Evolutionary conservation across 2,329 filamentous ascomycete genomes (phyloP).

Genomic region (Penicillium palitans): DNA sequence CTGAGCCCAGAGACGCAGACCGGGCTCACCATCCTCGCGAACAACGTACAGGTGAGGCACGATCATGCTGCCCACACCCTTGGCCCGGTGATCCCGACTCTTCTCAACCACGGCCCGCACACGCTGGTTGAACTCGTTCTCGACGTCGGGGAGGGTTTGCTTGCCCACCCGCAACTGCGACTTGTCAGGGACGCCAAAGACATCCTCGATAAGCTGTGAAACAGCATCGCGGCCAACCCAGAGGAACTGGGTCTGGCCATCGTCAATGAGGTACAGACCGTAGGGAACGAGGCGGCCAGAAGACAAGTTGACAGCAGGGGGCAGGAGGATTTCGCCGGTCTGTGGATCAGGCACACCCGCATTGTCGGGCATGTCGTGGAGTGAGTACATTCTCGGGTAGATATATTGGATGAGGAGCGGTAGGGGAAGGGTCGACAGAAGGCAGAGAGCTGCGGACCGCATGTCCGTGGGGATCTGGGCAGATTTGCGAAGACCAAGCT

Average conservation of each 20-base stretch:
- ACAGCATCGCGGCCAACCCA: constrained; percentile 95
- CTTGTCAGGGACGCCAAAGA: constrained; percentile 84
- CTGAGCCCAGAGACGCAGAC: constrained; percentile 93
- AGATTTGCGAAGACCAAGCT: constrained; percentile 81
- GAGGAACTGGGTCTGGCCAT: constrained; percentile 95
- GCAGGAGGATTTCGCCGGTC: constrained; percentile 86
- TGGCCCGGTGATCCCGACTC: constrained; percentile 80
- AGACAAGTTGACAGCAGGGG: constrained; percentile 79
- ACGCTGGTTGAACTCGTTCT: constrained; percentile 95
- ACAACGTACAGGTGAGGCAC: constrained; percentile 91
- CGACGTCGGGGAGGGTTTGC: constrained; percentile 78
- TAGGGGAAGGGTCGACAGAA: constrained; percentile 89
- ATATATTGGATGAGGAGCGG: constrained; percentile 93
- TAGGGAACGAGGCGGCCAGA: constrained; percentile 86
- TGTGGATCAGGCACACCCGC: constrained; percentile 81
- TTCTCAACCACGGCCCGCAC: constrained; percentile 88
- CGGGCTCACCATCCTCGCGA: constrained; percentile 92
- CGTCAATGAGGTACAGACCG: constrained; percentile 93
- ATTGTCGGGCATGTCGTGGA: constrained; percentile 95
- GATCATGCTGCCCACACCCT: constrained; percentile 89
- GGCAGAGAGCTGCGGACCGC: constrained; percentile 85
- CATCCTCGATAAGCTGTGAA: constrained; percentile 81
- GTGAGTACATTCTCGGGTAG: constrained; percentile 77
- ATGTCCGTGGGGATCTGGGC: constrained; percentile 93
- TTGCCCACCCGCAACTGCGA: constrained; percentile 89